Conservation (phyloP, 208 protist genomes). For the Crithidia mellificae region DNA sequence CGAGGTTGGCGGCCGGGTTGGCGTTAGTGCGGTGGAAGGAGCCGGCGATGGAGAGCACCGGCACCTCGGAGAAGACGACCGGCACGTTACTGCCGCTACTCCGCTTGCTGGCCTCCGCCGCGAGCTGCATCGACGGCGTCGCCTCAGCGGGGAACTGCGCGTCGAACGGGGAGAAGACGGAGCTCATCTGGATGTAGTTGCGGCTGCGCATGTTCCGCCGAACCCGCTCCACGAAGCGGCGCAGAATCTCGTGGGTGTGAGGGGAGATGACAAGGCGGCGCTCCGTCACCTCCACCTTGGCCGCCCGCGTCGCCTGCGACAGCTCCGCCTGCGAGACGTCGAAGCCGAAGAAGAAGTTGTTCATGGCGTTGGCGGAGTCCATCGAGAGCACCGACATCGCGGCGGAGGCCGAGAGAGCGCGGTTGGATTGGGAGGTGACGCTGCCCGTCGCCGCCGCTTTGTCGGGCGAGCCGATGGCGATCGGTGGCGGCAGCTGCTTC, state of each 20-base stretch:
- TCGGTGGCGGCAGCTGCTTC: neutral
- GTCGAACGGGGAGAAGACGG: neutral
- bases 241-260: slow-evolving; percentile 19
- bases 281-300: slow-evolving; percentile 36
- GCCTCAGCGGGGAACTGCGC: slow-evolving; percentile 1
- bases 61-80: slow-evolving; percentile 4
- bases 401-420: neutral
- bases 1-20: neutral
- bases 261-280: slow-evolving; percentile 15
- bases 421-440: slow-evolving; percentile 2
- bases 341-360: slow-evolving; percentile 29
- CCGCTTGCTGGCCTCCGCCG: neutral
- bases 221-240: slow-evolving; percentile 25
- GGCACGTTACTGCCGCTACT: neutral
- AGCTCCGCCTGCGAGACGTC: slow-evolving; percentile 46
- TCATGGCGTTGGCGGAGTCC: neutral
- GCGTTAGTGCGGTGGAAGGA: slow-evolving; percentile 14
- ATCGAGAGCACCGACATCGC: slow-evolving; percentile 11
- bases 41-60: slow-evolving; percentile 2
- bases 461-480: neutral
- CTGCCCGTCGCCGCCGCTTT: neutral
- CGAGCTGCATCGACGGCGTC: neutral
- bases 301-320: slow-evolving; percentile 32
- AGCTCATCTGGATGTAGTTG: slow-evolving; percentile 27
- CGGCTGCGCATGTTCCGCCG: slow-evolving; percentile 12